These are phyloP conservation scores for Geotrichum cucujoidarum DNA, from an alignment of 1,139 yeast species.

Conservation along the genomic window DNA sequence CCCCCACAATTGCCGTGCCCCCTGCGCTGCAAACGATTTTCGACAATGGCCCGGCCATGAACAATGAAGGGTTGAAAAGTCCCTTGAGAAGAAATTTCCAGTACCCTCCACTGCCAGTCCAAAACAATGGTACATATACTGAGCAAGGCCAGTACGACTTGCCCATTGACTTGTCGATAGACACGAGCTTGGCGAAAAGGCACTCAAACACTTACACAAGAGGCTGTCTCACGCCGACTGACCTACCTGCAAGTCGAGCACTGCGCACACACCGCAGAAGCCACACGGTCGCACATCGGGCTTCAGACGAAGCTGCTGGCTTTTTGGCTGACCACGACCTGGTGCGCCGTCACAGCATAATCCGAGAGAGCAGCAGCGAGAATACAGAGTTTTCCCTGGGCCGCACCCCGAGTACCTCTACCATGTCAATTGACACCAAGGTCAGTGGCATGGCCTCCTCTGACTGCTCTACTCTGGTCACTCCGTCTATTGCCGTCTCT, in stretches of 20 bases:
- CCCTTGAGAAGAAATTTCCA: background rate
- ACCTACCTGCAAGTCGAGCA: background rate
- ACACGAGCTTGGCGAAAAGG: background rate
- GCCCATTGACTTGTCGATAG: background rate
- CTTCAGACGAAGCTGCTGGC: no score
- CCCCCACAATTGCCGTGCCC: conserved; percentile 18
- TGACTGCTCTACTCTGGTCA: background rate
- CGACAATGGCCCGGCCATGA: conserved; percentile 1
- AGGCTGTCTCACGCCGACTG: background rate
- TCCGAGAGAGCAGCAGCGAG: background rate
- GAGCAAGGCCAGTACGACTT: background rate
- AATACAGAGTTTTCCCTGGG: background rate
- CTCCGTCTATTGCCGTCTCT: background rate
- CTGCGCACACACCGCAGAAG: background rate
- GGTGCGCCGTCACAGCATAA: background rate
- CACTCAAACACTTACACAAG: background rate
- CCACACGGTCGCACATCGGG: background rate
- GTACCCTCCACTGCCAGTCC: background rate
- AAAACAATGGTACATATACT: background rate
- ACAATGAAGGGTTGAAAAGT: background rate
- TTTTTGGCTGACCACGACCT: background rate
- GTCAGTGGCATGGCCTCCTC: no score
- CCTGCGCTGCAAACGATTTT: conserved; percentile 18
- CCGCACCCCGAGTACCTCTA: background rate
- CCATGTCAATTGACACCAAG: background rate